Evolutionary conservation across 495 filamentous ascomycete species (phyloP).

Genomic region (Xylaria telfairii): DNA sequence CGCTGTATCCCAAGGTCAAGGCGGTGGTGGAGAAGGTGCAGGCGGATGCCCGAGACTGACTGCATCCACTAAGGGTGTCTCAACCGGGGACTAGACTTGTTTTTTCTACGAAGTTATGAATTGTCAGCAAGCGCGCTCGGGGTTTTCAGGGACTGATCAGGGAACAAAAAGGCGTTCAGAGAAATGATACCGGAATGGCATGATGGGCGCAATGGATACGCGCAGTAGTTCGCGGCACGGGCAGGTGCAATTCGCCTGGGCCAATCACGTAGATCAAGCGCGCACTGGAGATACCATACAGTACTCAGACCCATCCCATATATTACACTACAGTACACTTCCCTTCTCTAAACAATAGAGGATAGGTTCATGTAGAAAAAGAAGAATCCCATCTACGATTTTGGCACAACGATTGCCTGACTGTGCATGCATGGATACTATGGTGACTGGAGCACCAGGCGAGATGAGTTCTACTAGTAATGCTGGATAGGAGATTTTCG

Average conservation of each 20-base stretch:
- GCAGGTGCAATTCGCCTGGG: conserved; percentile 8
- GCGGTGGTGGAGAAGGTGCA: conserved; percentile 82
- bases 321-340: neutral
- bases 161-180: conserved; percentile 28
- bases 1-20: conserved; percentile 73
- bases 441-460: neutral
- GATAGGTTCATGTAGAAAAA: neutral
- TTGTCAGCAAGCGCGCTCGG: conserved; percentile 35
- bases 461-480: too few species aligned
- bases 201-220: conserved; percentile 24
- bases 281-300: conserved; percentile 14
- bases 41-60: conserved; percentile 52
- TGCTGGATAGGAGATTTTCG: too few species aligned
- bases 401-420: neutral
- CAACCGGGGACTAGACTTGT: conserved; percentile 10
- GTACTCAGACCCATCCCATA: conserved; percentile 9
- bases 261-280: conserved; percentile 9
- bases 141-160: conserved; percentile 26
- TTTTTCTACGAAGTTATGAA: conserved; percentile 39
- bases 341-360: neutral
- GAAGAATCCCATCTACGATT: conserved; percentile 5
- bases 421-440: neutral
- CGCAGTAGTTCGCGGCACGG: conserved; percentile 7
- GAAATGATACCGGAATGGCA: conserved; percentile 27
- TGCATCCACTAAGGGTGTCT: neutral